Conservation (phyloP, 2,329 filamentous ascomycete species). For the Penicillium brevicompactum region DNA sequence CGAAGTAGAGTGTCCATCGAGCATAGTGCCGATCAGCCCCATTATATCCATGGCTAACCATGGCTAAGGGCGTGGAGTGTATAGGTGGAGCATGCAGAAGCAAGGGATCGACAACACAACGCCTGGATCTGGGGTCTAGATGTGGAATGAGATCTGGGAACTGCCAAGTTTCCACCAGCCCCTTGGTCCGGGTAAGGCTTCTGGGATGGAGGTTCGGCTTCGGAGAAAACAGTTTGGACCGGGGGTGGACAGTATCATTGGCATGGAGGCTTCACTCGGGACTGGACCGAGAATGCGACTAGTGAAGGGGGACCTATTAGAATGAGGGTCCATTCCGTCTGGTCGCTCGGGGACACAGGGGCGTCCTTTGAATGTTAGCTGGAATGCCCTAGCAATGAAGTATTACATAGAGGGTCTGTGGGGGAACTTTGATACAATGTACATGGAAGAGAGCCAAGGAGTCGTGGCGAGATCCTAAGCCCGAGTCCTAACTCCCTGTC, state of each 20-base stretch:
- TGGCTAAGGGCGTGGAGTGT: background rate
- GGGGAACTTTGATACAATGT: background rate
- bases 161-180: background rate
- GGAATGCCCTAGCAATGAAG: background rate
- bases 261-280: constrained; percentile 1
- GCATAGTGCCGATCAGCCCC: constrained; percentile 21
- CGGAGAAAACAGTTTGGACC: background rate
- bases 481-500: no score
- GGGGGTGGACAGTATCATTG: background rate
- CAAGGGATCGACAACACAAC: constrained; percentile 18
- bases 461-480: no score
- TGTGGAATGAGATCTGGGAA: constrained; percentile 22
- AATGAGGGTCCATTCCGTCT: constrained; percentile 25
- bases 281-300: constrained; percentile 15
- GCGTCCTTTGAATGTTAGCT: background rate
- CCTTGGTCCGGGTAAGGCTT: background rate
- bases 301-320: constrained; percentile 12
- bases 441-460: background rate
- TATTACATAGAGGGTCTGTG: constrained; percentile 1
- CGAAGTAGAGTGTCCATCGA: background rate
- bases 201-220: background rate
- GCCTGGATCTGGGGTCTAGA: constrained; percentile 12
- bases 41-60: constrained; percentile 19
- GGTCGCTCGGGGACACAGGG: constrained; percentile 6
- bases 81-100: constrained; percentile 13